Evolutionary conservation across 805 yeast genomes (phyloP).

Genomic region (Kodamaea nitidulidarum): DNA sequence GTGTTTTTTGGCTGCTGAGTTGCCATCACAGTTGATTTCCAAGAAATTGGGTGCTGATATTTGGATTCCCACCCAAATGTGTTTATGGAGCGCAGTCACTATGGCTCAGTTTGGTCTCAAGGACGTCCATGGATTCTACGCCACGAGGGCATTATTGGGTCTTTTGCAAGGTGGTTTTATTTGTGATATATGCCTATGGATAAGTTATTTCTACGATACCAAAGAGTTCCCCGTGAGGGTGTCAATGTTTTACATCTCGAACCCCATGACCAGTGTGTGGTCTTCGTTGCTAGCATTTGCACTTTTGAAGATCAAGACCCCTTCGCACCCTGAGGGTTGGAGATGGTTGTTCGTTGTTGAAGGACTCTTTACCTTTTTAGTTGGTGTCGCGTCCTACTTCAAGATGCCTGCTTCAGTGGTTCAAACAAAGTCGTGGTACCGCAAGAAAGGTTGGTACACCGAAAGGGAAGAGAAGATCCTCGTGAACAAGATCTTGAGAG

Average conservation of each 20-base stretch:
- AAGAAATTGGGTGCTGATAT: constrained; percentile 24
- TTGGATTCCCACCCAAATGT: constrained; percentile 23
- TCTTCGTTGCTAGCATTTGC: constrained; percentile 51
- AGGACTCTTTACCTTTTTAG: constrained; percentile 18
- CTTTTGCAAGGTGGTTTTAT: constrained; percentile 35
- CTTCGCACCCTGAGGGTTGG: constrained; percentile 18
- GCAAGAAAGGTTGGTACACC: constrained; percentile 27
- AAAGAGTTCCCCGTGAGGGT: constrained; percentile 56
- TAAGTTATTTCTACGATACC: constrained; percentile 62
- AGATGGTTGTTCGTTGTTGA: constrained; percentile 24
- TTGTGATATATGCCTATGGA: constrained; percentile 59
- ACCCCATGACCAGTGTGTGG: constrained; percentile 44
- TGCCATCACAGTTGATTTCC: constrained; percentile 25
- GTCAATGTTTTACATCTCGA: constrained; percentile 57
- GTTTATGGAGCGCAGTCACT: constrained; percentile 22
- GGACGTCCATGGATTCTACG: constrained; percentile 16
- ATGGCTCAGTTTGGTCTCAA: constrained; percentile 18
- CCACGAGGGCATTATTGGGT: constrained; percentile 22
- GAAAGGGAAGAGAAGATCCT: constrained; percentile 26
- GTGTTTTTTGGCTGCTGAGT: constrained; percentile 21
- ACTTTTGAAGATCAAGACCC: constrained; percentile 41
- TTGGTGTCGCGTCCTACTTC: constrained; percentile 21
- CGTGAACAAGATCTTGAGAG: constrained; percentile 27
- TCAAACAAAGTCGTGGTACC: constrained; percentile 16
- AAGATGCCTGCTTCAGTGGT: constrained; percentile 55